Conservation (phyloP, 371 early-diverging fungal species). For the Umbelopsis sp. region DNA sequence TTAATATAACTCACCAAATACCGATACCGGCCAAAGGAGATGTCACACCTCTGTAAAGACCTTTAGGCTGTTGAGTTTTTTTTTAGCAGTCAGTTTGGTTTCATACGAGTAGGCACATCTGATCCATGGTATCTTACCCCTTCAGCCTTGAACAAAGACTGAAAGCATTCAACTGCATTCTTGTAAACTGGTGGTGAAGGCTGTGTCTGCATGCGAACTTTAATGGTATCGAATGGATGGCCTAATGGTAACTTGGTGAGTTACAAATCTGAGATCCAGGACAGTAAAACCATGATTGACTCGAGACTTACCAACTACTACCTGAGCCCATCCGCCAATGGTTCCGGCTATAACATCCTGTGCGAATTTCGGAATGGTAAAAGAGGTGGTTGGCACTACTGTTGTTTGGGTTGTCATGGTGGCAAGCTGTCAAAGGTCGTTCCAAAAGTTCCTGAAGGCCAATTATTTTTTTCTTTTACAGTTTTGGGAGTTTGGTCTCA, state of each 20-base stretch:
- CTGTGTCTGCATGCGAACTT: constrained; percentile 86
- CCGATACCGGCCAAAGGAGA: constrained; percentile 89
- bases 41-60: constrained; percentile 82
- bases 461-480: background rate
- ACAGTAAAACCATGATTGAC: background rate
- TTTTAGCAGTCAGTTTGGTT: background rate
- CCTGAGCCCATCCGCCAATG: constrained; percentile 88
- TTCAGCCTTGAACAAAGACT: constrained; percentile 69
- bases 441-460: background rate
- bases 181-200: constrained; percentile 69
- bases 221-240: constrained; percentile 80
- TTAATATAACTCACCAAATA: constrained; percentile 60
- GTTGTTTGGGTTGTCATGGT: background rate
- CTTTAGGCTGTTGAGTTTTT: constrained; percentile 49
- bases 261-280: no score
- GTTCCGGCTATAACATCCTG: constrained; percentile 81
- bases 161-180: constrained; percentile 76
- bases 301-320: constrained; percentile 64
- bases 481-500: background rate
- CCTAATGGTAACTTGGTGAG: constrained; percentile 31
- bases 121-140: constrained; percentile 55
- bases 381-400: constrained; percentile 20
- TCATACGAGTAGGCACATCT: background rate
- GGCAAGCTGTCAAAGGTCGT: background rate
- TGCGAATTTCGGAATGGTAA: constrained; percentile 53